phyloP scores from a whole-genome alignment of 148 eudicot genomes.

The Polygonum aviculare region DNA sequence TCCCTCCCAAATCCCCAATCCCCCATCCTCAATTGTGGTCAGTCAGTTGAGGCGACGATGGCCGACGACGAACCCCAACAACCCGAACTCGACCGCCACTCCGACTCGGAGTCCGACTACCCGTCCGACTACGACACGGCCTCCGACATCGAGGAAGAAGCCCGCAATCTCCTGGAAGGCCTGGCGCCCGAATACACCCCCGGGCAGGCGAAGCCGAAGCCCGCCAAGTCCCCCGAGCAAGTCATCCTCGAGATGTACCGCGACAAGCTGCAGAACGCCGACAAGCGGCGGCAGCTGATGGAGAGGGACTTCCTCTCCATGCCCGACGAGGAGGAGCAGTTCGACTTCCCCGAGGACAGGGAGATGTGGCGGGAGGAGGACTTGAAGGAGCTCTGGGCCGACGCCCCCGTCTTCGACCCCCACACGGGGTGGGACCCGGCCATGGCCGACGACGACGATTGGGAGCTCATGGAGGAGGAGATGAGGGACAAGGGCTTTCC shows the following conservation, averaged over 20 bases:
- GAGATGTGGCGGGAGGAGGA: conserved; percentile 78
- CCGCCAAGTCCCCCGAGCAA: not conserved
- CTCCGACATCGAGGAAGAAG: conserved; percentile 11
- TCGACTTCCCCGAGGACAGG: conserved; percentile 50
- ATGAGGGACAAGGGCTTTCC: conserved; percentile 54
- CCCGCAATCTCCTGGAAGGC: conserved; percentile 1
- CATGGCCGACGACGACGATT: conserved; percentile 55
- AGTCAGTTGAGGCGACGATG: not conserved
- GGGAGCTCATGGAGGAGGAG: conserved; percentile 31
- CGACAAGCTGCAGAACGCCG: not conserved
- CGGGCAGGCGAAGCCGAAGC: not conserved
- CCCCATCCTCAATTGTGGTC: not conserved
- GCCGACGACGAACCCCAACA: conserved; percentile 2
- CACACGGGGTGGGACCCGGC: conserved; percentile 84
- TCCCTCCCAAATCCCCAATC: not conserved
- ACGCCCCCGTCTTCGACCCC: conserved; percentile 38
- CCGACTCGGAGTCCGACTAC: conserved; percentile 10
- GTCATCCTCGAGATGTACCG: conserved; percentile 1
- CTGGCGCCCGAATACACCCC: not conserved
- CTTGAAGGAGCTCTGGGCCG: conserved; percentile 70
- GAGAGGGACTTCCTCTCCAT: conserved; percentile 3
- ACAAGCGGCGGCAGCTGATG: not conserved
- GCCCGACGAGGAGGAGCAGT: conserved; percentile 28
- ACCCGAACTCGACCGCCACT: not conserved
- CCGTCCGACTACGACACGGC: conserved; percentile 4